Percentiles rank a stretch among this genome's conserved stretches.
Conservation (phyloP, 345 rosid genomes). For the Hibiscus syriacus region DNA sequence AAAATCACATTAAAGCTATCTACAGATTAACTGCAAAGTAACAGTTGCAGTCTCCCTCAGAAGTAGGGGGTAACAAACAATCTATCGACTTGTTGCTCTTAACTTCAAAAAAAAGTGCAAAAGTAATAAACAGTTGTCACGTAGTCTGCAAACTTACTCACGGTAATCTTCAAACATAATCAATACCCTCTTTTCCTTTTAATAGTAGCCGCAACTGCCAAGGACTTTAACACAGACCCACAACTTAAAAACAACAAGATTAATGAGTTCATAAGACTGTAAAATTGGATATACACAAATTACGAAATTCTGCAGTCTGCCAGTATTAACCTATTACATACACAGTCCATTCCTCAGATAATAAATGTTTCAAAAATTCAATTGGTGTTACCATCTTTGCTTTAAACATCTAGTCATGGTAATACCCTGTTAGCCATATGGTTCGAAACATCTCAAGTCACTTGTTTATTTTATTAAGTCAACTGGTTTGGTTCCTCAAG, state of each 20-base stretch:
- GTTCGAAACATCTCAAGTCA: background rate
- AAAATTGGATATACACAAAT: background rate
- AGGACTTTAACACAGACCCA: background rate
- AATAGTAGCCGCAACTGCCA: background rate
- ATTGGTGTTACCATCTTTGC: background rate
- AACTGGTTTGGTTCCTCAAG: background rate
- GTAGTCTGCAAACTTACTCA: too few species aligned
- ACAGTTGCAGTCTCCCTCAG: too few species aligned
- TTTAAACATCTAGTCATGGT: background rate
- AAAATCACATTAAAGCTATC: too few species aligned
- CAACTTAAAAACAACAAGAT: background rate
- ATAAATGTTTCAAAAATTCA: background rate
- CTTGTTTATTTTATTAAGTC: background rate
- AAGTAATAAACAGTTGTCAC: too few species aligned
- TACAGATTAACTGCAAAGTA: too few species aligned
- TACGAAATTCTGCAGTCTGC: background rate
- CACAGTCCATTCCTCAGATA: background rate
- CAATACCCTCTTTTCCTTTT: too few species aligned
- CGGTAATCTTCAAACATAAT: too few species aligned
- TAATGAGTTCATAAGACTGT: background rate
- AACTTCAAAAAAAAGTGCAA: too few species aligned
- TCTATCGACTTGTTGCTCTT: too few species aligned
- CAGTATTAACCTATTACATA: background rate
- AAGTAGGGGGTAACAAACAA: too few species aligned
- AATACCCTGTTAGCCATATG: background rate